Evolutionary conservation across 2,329 filamentous ascomycete species (phyloP), one percentile per base, ranked within the genome.

Genomic region (Alternaria incomplexa): DNA sequence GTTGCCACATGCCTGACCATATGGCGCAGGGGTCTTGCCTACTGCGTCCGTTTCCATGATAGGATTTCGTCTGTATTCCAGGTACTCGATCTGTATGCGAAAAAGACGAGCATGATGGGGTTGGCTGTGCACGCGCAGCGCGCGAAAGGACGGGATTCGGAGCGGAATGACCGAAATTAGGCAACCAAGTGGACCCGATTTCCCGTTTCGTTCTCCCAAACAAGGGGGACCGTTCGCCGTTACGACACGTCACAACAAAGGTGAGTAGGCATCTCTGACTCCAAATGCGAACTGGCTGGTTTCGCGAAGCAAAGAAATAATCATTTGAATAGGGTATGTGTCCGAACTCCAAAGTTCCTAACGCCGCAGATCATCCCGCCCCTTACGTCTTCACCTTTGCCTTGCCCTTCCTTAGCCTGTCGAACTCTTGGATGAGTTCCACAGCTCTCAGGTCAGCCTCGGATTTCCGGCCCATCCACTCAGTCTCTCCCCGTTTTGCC

Each of bases 1-100:
- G 12, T 68, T 65, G 6, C 57, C 43, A 51, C 75, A 77, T 9
- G 75, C 68, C 54, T 70, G 67, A 3, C 74, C 74, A 47, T 76
- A 76, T 2, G 70, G 68, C 8, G 71, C 73, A 15, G 71, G 60
- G 22, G 44, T 62, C 22, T 43, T 60, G 22, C 51, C 58, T 23
- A 30, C 10, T 17, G 78, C 46, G 69, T 77, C 45, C 52, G 44
- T 20, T 55, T 68, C 60, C 69, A 71, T 68, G 4, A 51, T 51
- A 8, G 26, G 30, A 30, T 32, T 5, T 28, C 11, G 11, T 23
- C 12, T 20, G 20, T 10, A 11, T 12, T 15, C 3, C 12, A 51
- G 17, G 26, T 51, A 22, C 6, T 5, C 17, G 6, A 28, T 15
- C 11, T 51, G 17, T 12, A 5, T 22, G 20, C 11, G 47, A 32